Evolutionary conservation across 108 stramenopile genomes (phyloP).

Genomic region (Conticribra weissflogii): DNA sequence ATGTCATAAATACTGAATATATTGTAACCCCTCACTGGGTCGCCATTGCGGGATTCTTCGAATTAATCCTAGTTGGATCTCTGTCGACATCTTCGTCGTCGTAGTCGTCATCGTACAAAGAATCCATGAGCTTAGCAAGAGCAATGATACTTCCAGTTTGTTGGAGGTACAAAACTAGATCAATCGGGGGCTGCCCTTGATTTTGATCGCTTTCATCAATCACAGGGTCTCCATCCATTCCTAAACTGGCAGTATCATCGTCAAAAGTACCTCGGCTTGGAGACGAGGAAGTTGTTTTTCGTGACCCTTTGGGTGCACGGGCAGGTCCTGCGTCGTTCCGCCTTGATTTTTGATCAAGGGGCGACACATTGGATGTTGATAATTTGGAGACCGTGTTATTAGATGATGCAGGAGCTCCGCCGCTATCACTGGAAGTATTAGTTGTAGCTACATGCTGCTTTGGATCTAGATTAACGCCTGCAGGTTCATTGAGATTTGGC

Average conservation of each 20-base stretch:
- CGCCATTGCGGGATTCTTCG: constrained; percentile 17
- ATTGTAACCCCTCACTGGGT: constrained; percentile 14
- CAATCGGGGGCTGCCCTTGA: constrained; percentile 64
- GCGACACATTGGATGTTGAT: not conserved
- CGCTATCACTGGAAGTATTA: constrained; percentile 3
- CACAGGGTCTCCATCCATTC: constrained; percentile 51
- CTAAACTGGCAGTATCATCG: constrained; percentile 38
- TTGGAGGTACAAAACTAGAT: constrained; percentile 82
- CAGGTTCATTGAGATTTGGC: constrained; percentile 31
- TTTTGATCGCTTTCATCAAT: constrained; percentile 56
- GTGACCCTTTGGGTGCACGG: not conserved
- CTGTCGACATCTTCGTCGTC: constrained; percentile 9
- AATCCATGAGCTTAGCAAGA: constrained; percentile 86
- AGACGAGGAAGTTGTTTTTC: constrained; percentile 24
- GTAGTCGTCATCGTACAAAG: constrained; percentile 70
- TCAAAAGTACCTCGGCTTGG: constrained; percentile 43
- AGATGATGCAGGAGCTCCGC: not conserved
- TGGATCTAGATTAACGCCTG: constrained; percentile 6
- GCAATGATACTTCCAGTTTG: constrained; percentile 88
- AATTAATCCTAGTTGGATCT: constrained; percentile 4
- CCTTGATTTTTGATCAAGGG: constrained; percentile 2
- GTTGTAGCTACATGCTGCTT: constrained; percentile 5
- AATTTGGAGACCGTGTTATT: not conserved
- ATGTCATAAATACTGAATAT: too few relatives aligned
- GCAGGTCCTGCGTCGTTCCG: not conserved